Evolutionary conservation across 1,284 basidiomycete genomes (phyloP).

Genomic region (Leccinum solheimii): DNA sequence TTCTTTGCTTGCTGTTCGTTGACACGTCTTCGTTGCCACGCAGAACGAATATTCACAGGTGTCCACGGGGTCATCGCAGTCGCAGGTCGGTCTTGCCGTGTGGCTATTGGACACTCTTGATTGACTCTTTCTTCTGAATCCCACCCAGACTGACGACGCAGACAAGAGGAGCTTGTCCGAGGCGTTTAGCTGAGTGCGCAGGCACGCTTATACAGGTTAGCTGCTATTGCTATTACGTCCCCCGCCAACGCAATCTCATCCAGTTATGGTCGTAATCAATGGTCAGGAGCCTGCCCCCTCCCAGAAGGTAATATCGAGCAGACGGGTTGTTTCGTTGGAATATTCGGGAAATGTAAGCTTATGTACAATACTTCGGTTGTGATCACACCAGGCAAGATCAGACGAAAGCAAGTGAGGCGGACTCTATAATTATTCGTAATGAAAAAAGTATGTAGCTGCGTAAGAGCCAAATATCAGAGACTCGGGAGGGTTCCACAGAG

Average conservation of each 20-base stretch:
- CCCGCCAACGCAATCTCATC: neutral
- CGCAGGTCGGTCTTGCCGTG: conserved; percentile 16
- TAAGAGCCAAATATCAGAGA: neutral
- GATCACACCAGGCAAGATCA: neutral
- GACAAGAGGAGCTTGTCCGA: conserved; percentile 17
- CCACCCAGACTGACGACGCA: conserved; percentile 13
- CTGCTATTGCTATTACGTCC: neutral
- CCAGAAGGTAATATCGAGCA: neutral
- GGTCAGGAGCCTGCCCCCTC: neutral
- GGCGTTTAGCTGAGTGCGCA: neutral
- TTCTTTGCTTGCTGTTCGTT: neutral
- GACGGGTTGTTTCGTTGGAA: neutral
- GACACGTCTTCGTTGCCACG: neutral
- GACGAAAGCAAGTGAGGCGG: neutral
- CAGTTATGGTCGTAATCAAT: neutral
- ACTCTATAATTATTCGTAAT: neutral
- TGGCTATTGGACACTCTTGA: neutral
- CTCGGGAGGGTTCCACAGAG: neutral
- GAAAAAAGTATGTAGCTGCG: neutral
- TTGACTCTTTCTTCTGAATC: neutral
- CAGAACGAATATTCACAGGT: conserved; percentile 23
- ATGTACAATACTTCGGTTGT: neutral
- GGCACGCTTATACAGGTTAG: neutral
- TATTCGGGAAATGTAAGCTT: neutral
- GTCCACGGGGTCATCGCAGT: conserved; percentile 22